phyloP scores from a whole-genome alignment of 257 asterid species.

The Solanum lycopersicoides region DNA sequence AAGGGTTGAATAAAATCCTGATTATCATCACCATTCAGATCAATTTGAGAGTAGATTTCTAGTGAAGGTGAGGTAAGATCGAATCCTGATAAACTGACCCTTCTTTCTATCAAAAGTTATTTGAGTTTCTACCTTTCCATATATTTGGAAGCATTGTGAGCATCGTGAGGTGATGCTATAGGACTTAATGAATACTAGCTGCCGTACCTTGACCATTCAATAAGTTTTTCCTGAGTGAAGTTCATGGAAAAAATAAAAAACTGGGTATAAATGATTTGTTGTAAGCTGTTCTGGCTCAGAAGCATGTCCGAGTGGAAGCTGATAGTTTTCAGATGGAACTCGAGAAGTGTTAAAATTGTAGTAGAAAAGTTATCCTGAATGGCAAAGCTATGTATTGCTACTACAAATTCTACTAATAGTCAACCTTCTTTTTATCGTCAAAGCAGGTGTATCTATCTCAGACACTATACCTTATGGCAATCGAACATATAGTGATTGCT shows the following conservation, averaged over 20 bases:
- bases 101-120: not conserved
- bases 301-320: not conserved
- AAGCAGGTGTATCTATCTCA: constrained; percentile 19
- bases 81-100: not conserved
- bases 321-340: not conserved
- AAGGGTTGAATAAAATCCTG: not conserved
- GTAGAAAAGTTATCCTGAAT: not conserved
- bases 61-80: not conserved
- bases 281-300: not conserved
- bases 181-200: not conserved
- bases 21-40: not conserved
- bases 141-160: not conserved
- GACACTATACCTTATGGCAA: constrained; percentile 19
- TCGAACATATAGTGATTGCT: constrained; percentile 53
- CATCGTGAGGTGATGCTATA: not conserved
- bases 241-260: not conserved
- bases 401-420: not conserved
- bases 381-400: not conserved
- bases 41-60: not conserved
- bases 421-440: not conserved
- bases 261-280: not conserved
- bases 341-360: not conserved
- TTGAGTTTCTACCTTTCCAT: not conserved
- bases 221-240: not conserved
- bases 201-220: not conserved